phyloP scores from a whole-genome alignment of 805 yeast species.

The Ogataea haglerorum region DNA sequence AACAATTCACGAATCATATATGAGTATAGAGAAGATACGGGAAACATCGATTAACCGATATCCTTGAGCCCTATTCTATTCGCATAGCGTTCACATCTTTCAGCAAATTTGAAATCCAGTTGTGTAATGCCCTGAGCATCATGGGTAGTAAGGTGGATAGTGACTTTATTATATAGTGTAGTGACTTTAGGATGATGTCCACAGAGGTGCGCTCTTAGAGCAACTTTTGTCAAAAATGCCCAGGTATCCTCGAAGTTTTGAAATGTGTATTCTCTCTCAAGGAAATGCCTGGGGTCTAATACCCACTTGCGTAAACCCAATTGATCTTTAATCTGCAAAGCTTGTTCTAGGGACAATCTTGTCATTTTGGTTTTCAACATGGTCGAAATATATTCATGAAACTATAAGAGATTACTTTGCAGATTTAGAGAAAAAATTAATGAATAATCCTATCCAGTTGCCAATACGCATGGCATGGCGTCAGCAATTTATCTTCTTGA shows the following conservation, averaged over 20 bases:
- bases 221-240: slow-evolving; percentile 57
- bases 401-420: too few relatives aligned
- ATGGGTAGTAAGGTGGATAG: slow-evolving; percentile 58
- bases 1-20: too few relatives aligned
- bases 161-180: slow-evolving; percentile 59
- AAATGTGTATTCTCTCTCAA: slow-evolving; percentile 33
- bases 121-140: slow-evolving; percentile 54
- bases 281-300: neutral
- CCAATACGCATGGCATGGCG: slow-evolving; percentile 24
- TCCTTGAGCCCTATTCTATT: slow-evolving; percentile 13
- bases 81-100: slow-evolving; percentile 39
- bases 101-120: slow-evolving; percentile 58
- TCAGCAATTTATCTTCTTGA: slow-evolving; percentile 36
- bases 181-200: slow-evolving; percentile 73
- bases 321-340: slow-evolving; percentile 18
- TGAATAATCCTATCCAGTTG: too few relatives aligned
- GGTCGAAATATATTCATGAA: too few relatives aligned
- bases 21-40: too few relatives aligned
- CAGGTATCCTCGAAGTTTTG: slow-evolving; percentile 59
- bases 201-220: slow-evolving; percentile 51
- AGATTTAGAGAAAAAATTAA: too few relatives aligned
- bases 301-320: neutral
- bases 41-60: too few relatives aligned
- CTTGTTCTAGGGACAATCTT: slow-evolving; percentile 24
- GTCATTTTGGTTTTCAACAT: neutral